Conservation (phyloP, 495 filamentous ascomycete species). For the Beverwykella pulmonaria region DNA sequence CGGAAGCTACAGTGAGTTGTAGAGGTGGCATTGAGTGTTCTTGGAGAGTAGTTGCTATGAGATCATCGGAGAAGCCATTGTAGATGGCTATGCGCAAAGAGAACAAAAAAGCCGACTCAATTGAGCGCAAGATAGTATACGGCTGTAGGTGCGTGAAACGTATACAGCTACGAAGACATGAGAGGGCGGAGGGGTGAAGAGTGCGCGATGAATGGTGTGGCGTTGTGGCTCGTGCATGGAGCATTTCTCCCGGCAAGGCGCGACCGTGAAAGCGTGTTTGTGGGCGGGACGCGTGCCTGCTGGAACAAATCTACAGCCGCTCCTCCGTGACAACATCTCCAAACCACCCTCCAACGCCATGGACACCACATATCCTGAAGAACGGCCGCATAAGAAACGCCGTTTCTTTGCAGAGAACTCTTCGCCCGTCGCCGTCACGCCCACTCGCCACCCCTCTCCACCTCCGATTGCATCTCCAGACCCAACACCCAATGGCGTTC, state of each 20-base stretch:
- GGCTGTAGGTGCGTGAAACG: too few relatives aligned
- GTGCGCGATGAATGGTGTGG: not conserved
- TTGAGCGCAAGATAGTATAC: not conserved
- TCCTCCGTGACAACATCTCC: not conserved
- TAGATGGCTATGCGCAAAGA: not conserved
- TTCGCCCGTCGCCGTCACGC: conserved; percentile 21
- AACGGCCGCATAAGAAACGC: conserved; percentile 74
- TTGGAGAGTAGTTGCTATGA: not conserved
- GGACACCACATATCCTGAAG: conserved; percentile 53
- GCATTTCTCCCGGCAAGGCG: conserved; percentile 19
- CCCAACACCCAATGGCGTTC: not conserved
- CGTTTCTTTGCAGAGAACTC: conserved; percentile 74
- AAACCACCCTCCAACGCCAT: conserved; percentile 45
- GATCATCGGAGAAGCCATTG: not conserved
- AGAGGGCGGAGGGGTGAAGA: not conserved
- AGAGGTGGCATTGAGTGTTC: conserved; percentile 18
- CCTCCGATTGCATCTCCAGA: conserved; percentile 31
- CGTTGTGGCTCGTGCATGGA: conserved; percentile 7
- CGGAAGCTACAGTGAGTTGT: conserved; percentile 10
- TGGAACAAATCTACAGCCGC: not conserved
- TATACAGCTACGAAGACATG: not conserved
- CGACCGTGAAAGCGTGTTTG: conserved; percentile 32
- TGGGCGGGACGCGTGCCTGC: conserved; percentile 10
- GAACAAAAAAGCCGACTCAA: not conserved
- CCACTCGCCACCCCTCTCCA: conserved; percentile 25